phyloP scores from a whole-genome alignment of 2,329 filamentous ascomycete genomes.

The Pseudogymnoascus sp. region DNA sequence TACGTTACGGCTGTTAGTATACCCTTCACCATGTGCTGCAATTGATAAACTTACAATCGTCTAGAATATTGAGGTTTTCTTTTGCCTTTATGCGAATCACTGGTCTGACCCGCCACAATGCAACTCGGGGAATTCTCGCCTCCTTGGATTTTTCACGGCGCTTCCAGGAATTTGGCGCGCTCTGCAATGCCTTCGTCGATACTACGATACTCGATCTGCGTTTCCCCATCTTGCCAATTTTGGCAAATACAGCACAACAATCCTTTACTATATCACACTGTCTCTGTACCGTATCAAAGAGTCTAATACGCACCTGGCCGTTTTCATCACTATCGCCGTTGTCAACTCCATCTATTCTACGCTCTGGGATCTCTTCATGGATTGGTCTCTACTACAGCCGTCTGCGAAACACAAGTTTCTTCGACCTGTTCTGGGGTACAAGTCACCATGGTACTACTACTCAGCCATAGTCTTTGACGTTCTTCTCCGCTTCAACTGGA shows the following conservation, averaged over 20 bases:
- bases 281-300: conserved; percentile 74
- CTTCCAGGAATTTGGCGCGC: conserved; percentile 86
- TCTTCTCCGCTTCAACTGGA: conserved; percentile 84
- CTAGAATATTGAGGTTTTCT: conserved; percentile 85
- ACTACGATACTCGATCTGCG: conserved; percentile 72
- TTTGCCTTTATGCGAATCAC: conserved; percentile 75
- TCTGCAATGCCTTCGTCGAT: conserved; percentile 83
- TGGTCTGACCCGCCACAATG: conserved; percentile 70
- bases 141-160: conserved; percentile 76
- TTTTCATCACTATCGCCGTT: conserved; percentile 74
- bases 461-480: conserved; percentile 73
- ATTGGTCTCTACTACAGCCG: conserved; percentile 83
- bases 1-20: conserved; percentile 73
- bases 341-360: conserved; percentile 76
- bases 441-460: conserved; percentile 77
- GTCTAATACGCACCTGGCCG: conserved; percentile 45
- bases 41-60: conserved; percentile 18
- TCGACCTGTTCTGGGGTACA: conserved; percentile 71
- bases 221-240: conserved; percentile 92
- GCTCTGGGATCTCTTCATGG: conserved; percentile 93
- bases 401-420: conserved; percentile 59
- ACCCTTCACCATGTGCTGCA: too few relatives aligned
- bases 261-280: conserved; percentile 67
- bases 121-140: conserved; percentile 74
- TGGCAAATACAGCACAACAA: conserved; percentile 82